These are phyloP conservation scores for Boletus rufocinnamomeus DNA, from an alignment of 768 basidiomycete species.

Conservation along the genomic window DNA sequence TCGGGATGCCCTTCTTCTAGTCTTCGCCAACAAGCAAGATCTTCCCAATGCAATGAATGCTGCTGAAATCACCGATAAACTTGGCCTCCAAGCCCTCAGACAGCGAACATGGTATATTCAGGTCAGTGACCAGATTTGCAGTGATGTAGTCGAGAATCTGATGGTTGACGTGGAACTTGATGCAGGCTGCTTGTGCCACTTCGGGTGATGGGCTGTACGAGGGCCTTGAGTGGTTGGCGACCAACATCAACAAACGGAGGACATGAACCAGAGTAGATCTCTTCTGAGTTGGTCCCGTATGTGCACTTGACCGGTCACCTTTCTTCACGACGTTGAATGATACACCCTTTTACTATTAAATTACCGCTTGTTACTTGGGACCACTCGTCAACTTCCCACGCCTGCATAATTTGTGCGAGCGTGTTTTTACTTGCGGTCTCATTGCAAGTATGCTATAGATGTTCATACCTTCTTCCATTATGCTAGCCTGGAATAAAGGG, in stretches of 20 bases:
- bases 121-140: constrained; percentile 45
- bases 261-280: constrained; percentile 47
- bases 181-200: constrained; percentile 94
- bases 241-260: constrained; percentile 81
- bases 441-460: constrained; percentile 25
- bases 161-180: constrained; percentile 20
- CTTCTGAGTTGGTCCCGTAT: constrained; percentile 42
- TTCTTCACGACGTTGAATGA: constrained; percentile 59
- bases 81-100: constrained; percentile 95
- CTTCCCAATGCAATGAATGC: constrained; percentile 99
- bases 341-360: constrained; percentile 46
- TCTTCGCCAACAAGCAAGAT: constrained; percentile 99
- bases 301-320: constrained; percentile 57
- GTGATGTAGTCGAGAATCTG: constrained; percentile 1
- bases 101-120: constrained; percentile 99
- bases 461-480: constrained; percentile 10
- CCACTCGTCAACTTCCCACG: constrained; percentile 27
- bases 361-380: constrained; percentile 34
- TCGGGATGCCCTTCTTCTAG: constrained; percentile 95
- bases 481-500: constrained; percentile 12
- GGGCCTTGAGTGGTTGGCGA: constrained; percentile 95
- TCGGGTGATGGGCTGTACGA: constrained; percentile 99
- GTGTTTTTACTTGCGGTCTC: constrained; percentile 7
- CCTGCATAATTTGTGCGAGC: constrained; percentile 12
- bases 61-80: constrained; percentile 98